Conservation (phyloP, 768 basidiomycete species). For the Xerocomellus dryophilus region DNA sequence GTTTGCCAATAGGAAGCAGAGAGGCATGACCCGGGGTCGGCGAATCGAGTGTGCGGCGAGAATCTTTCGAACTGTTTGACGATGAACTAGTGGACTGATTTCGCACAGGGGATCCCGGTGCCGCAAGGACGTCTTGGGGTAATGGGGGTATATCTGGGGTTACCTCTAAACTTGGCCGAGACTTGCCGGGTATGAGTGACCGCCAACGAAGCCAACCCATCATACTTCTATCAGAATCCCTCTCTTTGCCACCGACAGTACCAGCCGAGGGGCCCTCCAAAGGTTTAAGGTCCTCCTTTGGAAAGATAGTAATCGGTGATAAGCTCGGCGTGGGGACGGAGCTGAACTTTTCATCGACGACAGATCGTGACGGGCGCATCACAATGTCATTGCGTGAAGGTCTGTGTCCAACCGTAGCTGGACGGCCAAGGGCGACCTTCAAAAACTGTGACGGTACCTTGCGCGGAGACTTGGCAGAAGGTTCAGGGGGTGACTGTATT, state of each 20-base stretch:
- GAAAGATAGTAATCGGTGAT: conserved; percentile 15
- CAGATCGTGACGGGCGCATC: conserved; percentile 24
- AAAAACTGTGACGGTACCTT: conserved; percentile 18
- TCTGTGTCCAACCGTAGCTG: conserved; percentile 12
- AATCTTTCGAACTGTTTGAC: conserved; percentile 26
- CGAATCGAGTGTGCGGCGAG: conserved; percentile 21
- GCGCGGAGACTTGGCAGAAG: conserved; percentile 23
- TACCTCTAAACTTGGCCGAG: conserved; percentile 24
- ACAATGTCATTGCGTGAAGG: conserved; percentile 17
- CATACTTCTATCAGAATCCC: conserved; percentile 43
- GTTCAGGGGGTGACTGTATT: conserved; percentile 12
- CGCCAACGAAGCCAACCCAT: conserved; percentile 32
- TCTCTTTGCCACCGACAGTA: conserved; percentile 28
- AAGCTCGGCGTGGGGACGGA: conserved; percentile 4
- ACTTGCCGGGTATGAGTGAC: conserved; percentile 21
- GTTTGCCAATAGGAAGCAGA: conserved; percentile 15
- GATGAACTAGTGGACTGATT: conserved; percentile 23
- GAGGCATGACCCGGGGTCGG: conserved; percentile 9
- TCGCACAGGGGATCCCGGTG: conserved; percentile 19
- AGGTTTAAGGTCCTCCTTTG: conserved; percentile 22
- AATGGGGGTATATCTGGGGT: conserved; percentile 13
- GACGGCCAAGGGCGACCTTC: conserved; percentile 16
- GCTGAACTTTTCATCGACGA: conserved; percentile 25
- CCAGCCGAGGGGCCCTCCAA: conserved; percentile 32
- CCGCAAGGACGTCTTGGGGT: conserved; percentile 8